Evolutionary conservation across 1,284 basidiomycete species (phyloP).

Genomic region (Irpex sp.): DNA sequence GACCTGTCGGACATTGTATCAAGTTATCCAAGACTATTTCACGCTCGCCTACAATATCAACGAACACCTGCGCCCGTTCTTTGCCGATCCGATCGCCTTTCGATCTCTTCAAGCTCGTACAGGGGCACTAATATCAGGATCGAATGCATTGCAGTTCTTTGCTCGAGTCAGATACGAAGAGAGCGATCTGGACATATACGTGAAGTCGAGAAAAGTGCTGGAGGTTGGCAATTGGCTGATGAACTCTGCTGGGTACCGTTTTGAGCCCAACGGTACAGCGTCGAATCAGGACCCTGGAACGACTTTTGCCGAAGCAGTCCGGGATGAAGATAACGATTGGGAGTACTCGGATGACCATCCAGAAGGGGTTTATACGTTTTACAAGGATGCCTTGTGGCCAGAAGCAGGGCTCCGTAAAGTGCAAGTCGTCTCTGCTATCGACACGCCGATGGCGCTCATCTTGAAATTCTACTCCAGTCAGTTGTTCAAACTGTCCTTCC

Average conservation of each 20-base stretch:
- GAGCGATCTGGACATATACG: slow-evolving; percentile 42
- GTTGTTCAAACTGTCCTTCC: background rate
- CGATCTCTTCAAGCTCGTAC: slow-evolving; percentile 41
- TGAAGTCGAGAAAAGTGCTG: background rate
- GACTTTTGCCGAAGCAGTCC: slow-evolving; percentile 15
- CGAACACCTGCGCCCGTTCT: slow-evolving; percentile 23
- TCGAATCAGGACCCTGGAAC: slow-evolving; percentile 13
- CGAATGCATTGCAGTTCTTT: slow-evolving; percentile 46
- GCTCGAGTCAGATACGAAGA: slow-evolving; percentile 38
- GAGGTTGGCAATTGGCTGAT: slow-evolving; percentile 21
- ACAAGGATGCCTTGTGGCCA: background rate
- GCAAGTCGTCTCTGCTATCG: slow-evolving; percentile 10
- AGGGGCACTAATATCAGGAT: slow-evolving; percentile 45
- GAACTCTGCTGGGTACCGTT: slow-evolving; percentile 18
- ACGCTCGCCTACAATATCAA: slow-evolving; percentile 23
- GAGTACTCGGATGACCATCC: slow-evolving; percentile 2
- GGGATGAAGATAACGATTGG: background rate
- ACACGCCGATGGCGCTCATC: slow-evolving; percentile 11
- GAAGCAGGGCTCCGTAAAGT: slow-evolving; percentile 5
- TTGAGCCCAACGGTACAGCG: slow-evolving; percentile 12
- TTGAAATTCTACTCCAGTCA: slow-evolving; percentile 15
- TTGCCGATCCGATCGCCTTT: slow-evolving; percentile 33
- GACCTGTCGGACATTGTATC: slow-evolving; percentile 18
- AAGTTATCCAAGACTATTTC: slow-evolving; percentile 19
- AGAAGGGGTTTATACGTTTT: slow-evolving; percentile 10